These are phyloP conservation scores for Sclerotiophoma versabilis DNA, from an alignment of 2,329 filamentous ascomycete species.

Conservation along the genomic window DNA sequence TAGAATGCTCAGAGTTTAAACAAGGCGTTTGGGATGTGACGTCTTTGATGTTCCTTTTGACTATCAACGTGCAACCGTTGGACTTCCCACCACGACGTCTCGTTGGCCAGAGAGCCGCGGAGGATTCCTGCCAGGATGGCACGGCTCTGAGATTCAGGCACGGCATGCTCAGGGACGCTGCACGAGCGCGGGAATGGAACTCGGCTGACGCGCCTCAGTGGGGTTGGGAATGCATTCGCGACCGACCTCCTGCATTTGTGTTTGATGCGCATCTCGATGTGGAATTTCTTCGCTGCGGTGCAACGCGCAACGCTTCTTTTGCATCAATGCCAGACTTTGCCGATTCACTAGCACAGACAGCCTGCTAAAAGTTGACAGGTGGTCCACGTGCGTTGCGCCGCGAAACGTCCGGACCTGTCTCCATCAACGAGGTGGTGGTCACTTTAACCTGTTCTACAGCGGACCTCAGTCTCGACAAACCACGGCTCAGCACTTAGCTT, in stretches of 20 bases:
- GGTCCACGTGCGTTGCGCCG: constrained; percentile 1
- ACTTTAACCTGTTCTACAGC: not conserved
- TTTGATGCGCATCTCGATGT: constrained; percentile 5
- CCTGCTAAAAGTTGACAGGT: not conserved
- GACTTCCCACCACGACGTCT: not conserved
- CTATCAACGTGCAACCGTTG: not conserved
- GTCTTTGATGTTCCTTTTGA: not conserved
- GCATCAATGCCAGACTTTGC: constrained; percentile 10
- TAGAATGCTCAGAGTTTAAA: not conserved
- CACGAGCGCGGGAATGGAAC: constrained; percentile 2
- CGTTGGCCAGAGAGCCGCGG: not conserved
- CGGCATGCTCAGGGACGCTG: constrained; percentile 11
- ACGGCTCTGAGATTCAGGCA: constrained; percentile 4
- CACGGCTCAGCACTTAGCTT: not conserved
- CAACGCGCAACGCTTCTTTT: constrained; percentile 6
- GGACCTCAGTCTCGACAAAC: not conserved
- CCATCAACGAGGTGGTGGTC: not conserved
- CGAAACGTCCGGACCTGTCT: constrained; percentile 1
- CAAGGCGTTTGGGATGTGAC: not conserved
- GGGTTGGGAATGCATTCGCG: constrained; percentile 1
- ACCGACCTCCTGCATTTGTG: constrained; percentile 8
- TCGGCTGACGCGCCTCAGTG: not conserved
- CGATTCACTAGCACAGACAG: constrained; percentile 6
- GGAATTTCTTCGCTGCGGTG: constrained; percentile 11
- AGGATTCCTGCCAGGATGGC: constrained; percentile 9